Evolutionary conservation across 768 basidiomycete genomes (phyloP), one percentile per base, ranked within the genome.

Genomic region (Suillus placidus): DNA sequence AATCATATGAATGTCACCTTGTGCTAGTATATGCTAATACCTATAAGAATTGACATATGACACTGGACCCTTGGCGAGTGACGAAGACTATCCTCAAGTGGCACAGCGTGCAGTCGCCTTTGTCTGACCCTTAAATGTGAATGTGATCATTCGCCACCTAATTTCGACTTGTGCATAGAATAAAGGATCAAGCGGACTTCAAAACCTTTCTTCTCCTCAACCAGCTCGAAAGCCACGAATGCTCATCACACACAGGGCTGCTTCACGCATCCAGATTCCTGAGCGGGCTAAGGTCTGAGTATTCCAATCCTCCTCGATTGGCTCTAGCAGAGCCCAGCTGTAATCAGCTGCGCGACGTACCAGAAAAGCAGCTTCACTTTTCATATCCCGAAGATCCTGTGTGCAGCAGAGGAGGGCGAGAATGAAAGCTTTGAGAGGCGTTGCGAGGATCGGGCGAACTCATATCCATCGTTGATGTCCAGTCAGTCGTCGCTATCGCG

Each of bases 311-410:
- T 23, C n/a, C 12, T 49, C n/a, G 12, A 49, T 23, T 13, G 23
- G 47, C 47, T 49, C 47, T 49, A 49, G 47, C 47, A 23, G 47
- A 49, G 47, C 47, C 47, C 47, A 49, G 47, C 47, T 49, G 47
- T 14, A 49, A 49, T 14, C 23, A 49, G 47, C 47, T 49, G 47
- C 47, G 47, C 23, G 13, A 49, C n/a, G 47, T 23, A 49, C 47
- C 47, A 49, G 23, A 49, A 49, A 49, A 49, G 6, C 47, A 49
- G 47, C 47, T 49, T 14, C 13, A 49, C 6, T 49, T 14, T 14
- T 26, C 23, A 49, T 7, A 26, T 14, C 23, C 47, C 47, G 5
- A 49, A 49, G 47, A 49, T 26, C 47, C 23, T 49, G 23, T 49
- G 23, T 49, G 26, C 47, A 6, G 23, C 47, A 26, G 47, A 49